These are phyloP conservation scores for Penicillium subrubescens DNA, from an alignment of 495 filamentous ascomycete genomes.

Conservation along the genomic window DNA sequence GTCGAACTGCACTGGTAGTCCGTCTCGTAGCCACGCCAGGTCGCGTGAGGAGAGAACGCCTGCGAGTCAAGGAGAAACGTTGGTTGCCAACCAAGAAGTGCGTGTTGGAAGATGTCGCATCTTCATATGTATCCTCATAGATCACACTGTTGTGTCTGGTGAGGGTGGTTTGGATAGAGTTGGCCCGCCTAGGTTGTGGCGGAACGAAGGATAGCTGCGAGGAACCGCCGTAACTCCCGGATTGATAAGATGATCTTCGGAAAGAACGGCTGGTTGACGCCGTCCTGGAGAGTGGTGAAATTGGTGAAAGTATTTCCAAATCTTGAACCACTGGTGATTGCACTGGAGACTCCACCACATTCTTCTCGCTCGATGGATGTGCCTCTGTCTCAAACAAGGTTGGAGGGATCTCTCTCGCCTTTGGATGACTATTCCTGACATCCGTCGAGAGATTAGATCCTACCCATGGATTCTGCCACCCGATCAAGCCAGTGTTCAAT, in stretches of 20 bases:
- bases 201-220: constrained; percentile 18
- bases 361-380: constrained; percentile 7
- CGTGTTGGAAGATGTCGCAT: constrained; percentile 40
- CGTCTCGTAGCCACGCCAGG: constrained; percentile 52
- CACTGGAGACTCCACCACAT: background rate
- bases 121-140: constrained; percentile 27
- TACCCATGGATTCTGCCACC: constrained; percentile 37
- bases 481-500: constrained; percentile 25
- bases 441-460: constrained; percentile 19
- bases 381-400: constrained; percentile 24
- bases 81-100: constrained; percentile 42
- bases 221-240: constrained; percentile 17
- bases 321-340: constrained; percentile 3
- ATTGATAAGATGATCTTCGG: constrained; percentile 30
- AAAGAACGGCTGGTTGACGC: constrained; percentile 18
- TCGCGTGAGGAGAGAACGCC: constrained; percentile 49
- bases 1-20: constrained; percentile 28
- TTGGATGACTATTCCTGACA: constrained; percentile 12
- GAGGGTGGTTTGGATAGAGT: constrained; percentile 34
- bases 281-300: constrained; percentile 14
- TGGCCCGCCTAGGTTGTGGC: constrained; percentile 32
- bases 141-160: constrained; percentile 31
- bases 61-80: constrained; percentile 46
- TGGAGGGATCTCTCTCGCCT: constrained; percentile 21
- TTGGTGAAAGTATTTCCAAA: constrained; percentile 1